Percentiles rank a stretch among this genome's conserved stretches.
phyloP scores from a whole-genome alignment of 108 stramenopile genomes.

The Schizochytrium sp. region DNA sequence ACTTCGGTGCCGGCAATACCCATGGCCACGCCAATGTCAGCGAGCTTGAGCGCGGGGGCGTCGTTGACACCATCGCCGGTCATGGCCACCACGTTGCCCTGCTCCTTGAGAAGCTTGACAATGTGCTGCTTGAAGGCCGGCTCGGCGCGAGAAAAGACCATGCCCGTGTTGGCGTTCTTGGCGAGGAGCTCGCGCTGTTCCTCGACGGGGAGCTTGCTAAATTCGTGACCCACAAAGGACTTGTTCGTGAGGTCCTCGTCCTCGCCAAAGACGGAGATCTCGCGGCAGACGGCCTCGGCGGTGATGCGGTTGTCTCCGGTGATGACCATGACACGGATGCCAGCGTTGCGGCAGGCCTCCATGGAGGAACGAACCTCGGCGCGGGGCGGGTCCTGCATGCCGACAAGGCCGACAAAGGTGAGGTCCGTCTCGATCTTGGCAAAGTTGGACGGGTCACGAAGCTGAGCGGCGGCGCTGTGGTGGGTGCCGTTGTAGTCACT shows the following conservation, averaged over 20 bases:
- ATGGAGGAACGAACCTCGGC: conserved; percentile 94
- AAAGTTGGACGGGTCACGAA: not conserved
- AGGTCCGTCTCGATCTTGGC: conserved; percentile 44
- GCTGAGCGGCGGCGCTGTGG: not conserved
- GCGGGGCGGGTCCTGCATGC: conserved; percentile 95
- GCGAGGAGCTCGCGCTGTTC: conserved; percentile 37
- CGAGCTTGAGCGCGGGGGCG: conserved; percentile 52
- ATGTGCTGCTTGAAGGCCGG: conserved; percentile 62
- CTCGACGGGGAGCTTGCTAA: not conserved
- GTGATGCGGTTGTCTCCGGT: conserved; percentile 24
- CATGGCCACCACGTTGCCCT: conserved; percentile 27
- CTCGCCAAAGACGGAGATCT: not conserved
- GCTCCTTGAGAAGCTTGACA: conserved; percentile 33
- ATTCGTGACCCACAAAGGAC: not conserved
- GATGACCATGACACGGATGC: conserved; percentile 85
- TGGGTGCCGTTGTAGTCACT: conserved; percentile 54
- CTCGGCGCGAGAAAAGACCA: conserved; percentile 80
- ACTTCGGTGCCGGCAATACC: conserved; percentile 56
- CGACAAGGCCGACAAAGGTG: conserved; percentile 83
- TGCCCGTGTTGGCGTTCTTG: conserved; percentile 52
- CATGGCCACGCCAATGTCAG: conserved; percentile 60
- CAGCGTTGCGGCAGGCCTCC: conserved; percentile 65
- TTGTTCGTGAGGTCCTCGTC: not conserved
- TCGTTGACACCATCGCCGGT: conserved; percentile 48
- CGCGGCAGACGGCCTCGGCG: conserved; percentile 17